Percentiles rank a stretch among this genome's conserved stretches.
Evolutionary conservation across 768 basidiomycete species (phyloP).

Genomic region (Daedaleopsis sinensis): DNA sequence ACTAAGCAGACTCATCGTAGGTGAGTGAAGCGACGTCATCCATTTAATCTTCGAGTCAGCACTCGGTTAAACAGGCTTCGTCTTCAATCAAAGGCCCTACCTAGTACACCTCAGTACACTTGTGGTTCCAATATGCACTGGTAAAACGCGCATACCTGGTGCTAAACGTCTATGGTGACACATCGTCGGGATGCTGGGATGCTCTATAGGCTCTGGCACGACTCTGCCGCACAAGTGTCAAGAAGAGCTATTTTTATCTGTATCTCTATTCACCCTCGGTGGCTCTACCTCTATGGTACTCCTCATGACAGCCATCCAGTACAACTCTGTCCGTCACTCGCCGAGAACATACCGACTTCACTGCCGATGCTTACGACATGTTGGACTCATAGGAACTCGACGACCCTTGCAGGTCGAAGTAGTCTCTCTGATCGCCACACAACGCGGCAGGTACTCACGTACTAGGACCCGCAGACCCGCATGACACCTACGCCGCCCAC

Average conservation of each 20-base stretch:
- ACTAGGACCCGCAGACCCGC: too few relatives aligned
- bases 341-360: background rate
- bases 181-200: background rate
- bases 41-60: background rate
- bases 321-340: background rate
- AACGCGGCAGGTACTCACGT: too few relatives aligned
- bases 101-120: too few relatives aligned
- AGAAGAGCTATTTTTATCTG: background rate
- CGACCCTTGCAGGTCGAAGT: too few relatives aligned
- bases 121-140: too few relatives aligned
- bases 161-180: background rate
- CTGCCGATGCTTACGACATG: background rate
- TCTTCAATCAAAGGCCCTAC: constrained; percentile 2
- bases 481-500: background rate
- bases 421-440: too few relatives aligned
- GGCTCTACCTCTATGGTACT: background rate
- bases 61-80: background rate
- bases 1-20: too few relatives aligned
- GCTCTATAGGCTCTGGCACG: background rate
- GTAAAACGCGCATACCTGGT: too few relatives aligned
- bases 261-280: background rate
- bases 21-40: background rate
- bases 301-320: background rate
- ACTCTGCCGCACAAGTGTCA: background rate
- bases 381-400: too few relatives aligned